Percentiles rank a stretch among this genome's conserved stretches.
Conservation (phyloP, 345 rosid genomes). For the Barbarea vulgaris region DNA sequence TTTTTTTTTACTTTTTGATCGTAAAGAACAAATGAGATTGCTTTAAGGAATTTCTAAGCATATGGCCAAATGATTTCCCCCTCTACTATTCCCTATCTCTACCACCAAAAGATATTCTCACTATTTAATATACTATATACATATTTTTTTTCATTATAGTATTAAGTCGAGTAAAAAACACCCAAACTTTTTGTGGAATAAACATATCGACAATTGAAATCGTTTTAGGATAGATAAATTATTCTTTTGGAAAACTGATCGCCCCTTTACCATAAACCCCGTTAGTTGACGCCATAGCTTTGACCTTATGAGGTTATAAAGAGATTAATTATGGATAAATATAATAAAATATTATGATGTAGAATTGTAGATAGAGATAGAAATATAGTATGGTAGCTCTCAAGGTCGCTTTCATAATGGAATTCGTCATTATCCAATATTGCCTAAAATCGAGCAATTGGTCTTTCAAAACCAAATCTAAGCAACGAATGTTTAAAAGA, state of each 20-base stretch:
- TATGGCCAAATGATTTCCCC: conserved; percentile 12
- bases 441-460: conserved; percentile 2
- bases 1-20: background rate
- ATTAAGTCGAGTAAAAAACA: background rate
- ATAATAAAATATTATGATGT: conserved; percentile 16
- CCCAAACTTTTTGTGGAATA: background rate
- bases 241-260: background rate
- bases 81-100: conserved; percentile 9
- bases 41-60: conserved; percentile 18
- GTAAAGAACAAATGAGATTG: background rate
- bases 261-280: background rate
- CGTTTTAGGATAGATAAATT: background rate
- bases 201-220: background rate
- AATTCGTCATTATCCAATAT: conserved; percentile 37
- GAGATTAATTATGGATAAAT: background rate
- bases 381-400: background rate
- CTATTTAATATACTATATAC: background rate
- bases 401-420: conserved; percentile 26
- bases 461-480: conserved; percentile 11
- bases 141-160: background rate
- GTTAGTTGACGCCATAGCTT: background rate
- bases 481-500: conserved; percentile 28
- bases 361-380: background rate
- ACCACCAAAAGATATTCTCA: conserved; percentile 26
- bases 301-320: background rate